Base-by-base conservation (phyloP, 2,329 filamentous ascomycete species). In the Microdochium bolleyi region DNA sequence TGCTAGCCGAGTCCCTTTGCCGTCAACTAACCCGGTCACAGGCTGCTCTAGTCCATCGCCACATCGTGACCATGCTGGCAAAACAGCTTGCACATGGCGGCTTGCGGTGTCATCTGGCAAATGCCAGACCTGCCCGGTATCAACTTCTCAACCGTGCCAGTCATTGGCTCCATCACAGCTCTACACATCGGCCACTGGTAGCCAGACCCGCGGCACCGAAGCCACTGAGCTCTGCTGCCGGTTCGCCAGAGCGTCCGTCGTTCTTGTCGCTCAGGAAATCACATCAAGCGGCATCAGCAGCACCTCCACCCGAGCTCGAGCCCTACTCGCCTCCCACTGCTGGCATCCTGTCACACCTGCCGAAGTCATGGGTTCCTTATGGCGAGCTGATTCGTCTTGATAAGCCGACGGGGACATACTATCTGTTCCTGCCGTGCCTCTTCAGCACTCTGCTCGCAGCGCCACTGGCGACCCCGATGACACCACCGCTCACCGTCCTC, bases 391-490 rank as follows among this genome's bases (percentile, higher is more conserved):
- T 88, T 62, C 86, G 91, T 49, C 74, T 95, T 49, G 85, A 94
- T 69, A 94, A 90, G 62, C 90, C 89, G 1, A 79, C 84, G 0
- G 90, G 90, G 48, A 88, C 88, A 1, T 88, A 90, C 71, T 94
- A 94, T 65, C 83, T 95, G 55, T 92, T 86, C 73, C 88, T 92
- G 61, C 90, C 89, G 25, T 92, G 89, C 62, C 74, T 94, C 13
- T 95, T 92, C 73, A 92, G 88, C 53, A 91, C 89, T 0, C 76
- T 94, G 2, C 77, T 94, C 63, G 89, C 89, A 1, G 88, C 88
- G 2, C 85, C 87, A 0, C 77, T 92, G 62, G 74, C 80, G 2
- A 66, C 68, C 1, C 86, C 87, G 0, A 77, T 85, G 60, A 71
- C 83, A 2, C 65, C 81, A 1, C 82, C 87, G 0, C 64, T 74